Evolutionary conservation across 2,329 filamentous ascomycete genomes (phyloP).

Genomic region (Pseudogymnoascus sp.): DNA sequence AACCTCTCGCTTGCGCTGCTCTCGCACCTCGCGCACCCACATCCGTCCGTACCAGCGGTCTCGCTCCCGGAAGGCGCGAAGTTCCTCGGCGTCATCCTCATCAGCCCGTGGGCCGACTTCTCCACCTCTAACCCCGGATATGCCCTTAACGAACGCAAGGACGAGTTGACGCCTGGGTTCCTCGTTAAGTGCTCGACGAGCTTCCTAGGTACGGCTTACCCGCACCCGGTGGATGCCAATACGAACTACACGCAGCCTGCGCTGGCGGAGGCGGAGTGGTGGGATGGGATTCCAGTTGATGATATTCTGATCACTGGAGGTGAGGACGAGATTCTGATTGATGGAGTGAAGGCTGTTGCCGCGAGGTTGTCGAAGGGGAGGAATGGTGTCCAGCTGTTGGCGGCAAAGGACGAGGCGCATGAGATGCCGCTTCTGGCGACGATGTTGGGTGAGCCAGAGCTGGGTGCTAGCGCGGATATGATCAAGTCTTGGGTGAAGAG

Average conservation of each 20-base stretch:
- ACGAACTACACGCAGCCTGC: constrained; percentile 51
- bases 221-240: constrained; percentile 22
- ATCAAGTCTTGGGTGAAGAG: constrained; percentile 24
- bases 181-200: constrained; percentile 41
- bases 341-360: constrained; percentile 41
- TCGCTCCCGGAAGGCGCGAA: constrained; percentile 31
- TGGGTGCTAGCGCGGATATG: constrained; percentile 21
- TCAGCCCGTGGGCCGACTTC: constrained; percentile 54
- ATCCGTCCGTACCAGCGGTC: constrained; percentile 46
- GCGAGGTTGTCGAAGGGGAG: constrained; percentile 17
- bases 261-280: constrained; percentile 47
- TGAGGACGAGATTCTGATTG: constrained; percentile 49
- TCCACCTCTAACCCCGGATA: constrained; percentile 38
- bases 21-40: constrained; percentile 50
- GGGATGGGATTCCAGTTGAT: constrained; percentile 41
- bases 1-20: constrained; percentile 41
- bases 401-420: constrained; percentile 25
- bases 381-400: constrained; percentile 14
- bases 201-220: constrained; percentile 37
- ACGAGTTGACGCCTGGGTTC: constrained; percentile 40
- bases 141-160: constrained; percentile 42
- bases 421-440: constrained; percentile 24
- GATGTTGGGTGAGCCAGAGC: constrained; percentile 21
- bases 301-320: constrained; percentile 49
- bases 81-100: constrained; percentile 46